Evolutionary conservation across 768 basidiomycete genomes (phyloP).

Genomic region (Russula abietina): DNA sequence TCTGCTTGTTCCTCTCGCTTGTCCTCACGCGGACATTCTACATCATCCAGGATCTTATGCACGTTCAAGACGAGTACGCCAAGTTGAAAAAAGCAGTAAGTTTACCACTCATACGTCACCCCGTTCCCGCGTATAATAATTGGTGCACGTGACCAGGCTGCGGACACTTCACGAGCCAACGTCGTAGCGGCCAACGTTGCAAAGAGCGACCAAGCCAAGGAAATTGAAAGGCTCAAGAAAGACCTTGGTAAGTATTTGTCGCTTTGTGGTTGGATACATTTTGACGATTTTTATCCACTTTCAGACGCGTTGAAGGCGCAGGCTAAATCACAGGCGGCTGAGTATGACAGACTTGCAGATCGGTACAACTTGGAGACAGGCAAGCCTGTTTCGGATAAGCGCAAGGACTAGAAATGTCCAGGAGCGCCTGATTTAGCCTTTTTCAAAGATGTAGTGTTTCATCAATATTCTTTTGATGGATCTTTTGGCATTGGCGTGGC

Average conservation of each 20-base stretch:
- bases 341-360: conserved; percentile 78
- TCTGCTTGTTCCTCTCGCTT: conserved; percentile 92
- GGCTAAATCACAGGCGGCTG: conserved; percentile 65
- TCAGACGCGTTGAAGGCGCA: conserved; percentile 79
- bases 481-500: neutral
- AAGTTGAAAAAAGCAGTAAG: conserved; percentile 60
- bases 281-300: neutral
- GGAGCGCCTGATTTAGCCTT: neutral
- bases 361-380: conserved; percentile 71
- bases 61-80: conserved; percentile 81
- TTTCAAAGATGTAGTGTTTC: neutral
- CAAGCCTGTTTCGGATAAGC: conserved; percentile 49
- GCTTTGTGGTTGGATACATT: neutral
- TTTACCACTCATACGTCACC: neutral
- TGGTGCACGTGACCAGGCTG: conserved; percentile 30
- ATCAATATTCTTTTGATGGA: neutral
- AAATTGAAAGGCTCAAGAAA: conserved; percentile 63
- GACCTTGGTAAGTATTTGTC: conserved; percentile 39
- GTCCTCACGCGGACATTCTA: conserved; percentile 90
- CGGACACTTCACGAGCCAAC: conserved; percentile 31
- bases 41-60: conserved; percentile 86
- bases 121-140: neutral
- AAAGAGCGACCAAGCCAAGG: conserved; percentile 41
- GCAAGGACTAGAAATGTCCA: conserved; percentile 44
- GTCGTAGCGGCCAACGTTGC: conserved; percentile 27